These are phyloP conservation scores for Periglandula ipomoeae DNA, from an alignment of 2,329 filamentous ascomycete species.

Conservation along the genomic window DNA sequence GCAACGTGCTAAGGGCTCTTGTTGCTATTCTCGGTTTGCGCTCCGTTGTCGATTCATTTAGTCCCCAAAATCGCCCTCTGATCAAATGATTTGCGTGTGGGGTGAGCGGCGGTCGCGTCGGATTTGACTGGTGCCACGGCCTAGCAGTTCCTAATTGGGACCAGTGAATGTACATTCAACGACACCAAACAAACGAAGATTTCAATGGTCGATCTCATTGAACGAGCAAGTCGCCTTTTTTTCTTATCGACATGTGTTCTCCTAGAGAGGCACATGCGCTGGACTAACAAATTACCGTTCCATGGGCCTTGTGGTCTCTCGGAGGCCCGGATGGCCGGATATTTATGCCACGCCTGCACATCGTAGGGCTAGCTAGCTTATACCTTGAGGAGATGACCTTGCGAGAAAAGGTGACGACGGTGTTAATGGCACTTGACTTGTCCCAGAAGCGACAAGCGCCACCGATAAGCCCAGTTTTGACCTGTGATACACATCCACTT, in stretches of 20 bases:
- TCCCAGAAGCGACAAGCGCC: constrained; percentile 2
- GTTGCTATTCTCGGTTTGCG: constrained; percentile 2
- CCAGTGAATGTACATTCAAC: too few relatives aligned
- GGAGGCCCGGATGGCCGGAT: background rate
- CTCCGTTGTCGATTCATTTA: background rate
- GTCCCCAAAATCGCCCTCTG: background rate
- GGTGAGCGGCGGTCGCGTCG: too few relatives aligned
- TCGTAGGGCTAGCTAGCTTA: constrained; percentile 3
- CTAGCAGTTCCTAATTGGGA: background rate
- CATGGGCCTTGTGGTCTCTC: background rate
- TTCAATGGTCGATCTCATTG: too few relatives aligned
- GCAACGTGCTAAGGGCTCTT: background rate
- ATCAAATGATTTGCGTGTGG: background rate
- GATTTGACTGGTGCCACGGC: background rate
- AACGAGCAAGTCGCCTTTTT: too few relatives aligned
- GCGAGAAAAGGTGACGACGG: background rate
- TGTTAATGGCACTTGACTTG: background rate
- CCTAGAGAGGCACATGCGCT: too few relatives aligned
- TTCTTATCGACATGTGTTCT: too few relatives aligned
- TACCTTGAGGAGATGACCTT: background rate
- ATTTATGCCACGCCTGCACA: background rate
- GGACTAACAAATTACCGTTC: too few relatives aligned
- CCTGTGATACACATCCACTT: background rate
- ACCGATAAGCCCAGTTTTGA: background rate
- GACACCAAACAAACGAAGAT: too few relatives aligned